Base-by-base conservation (phyloP, 148 eudicot species). In the Silene uniflora region DNA sequence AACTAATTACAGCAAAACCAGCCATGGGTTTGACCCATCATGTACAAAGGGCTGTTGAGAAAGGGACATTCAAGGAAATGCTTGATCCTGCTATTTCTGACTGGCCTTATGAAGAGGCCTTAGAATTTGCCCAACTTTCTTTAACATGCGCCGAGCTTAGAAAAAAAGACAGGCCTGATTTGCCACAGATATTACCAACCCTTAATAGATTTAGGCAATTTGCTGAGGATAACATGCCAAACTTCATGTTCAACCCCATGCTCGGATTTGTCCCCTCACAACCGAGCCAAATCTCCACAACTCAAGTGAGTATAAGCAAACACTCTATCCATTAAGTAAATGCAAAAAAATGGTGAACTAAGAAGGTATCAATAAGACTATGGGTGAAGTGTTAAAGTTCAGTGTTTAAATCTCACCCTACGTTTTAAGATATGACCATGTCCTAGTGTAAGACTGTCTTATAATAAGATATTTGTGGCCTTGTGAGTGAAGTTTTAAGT, bases 1-100 rank as follows among this genome's bases (percentile, higher is more conserved):
- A 91, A 18, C 35, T 91, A 0, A 29, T 91, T 5, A 91, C 96
- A 25, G 91, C 86, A 10, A 89, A 77, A 72, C 81, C 89, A 9
- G 87, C 96, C 1, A 91, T 88, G 92, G 96, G 96, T 3, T 78
- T 91, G 75, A 79, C 91, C 17, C 92, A 87, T 62, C 83, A 84
- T 35, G 82, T 89, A 5, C 71, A 69, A 39, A 74, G 85, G 66
- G 81, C 92, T 10, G 82, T 91, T 13, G 89, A 87, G 17, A 79
- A 49, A 10, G 92, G 88, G 1, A 79, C 70, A 2, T 83, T 91
- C 7, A 76, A 32, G 9, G 84, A 88, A 61, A 46, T 87, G 77
- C 73, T 91, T 44, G 96, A 91, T 72, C 84, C 84, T 0, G 5
- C 62, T 1, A 78, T 89, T 1, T 42, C 49, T 3, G 91, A 88